These are phyloP conservation scores for Saccharomyces hybrid DNA, from an alignment of 1,139 yeast genomes.

Conservation along the genomic window DNA sequence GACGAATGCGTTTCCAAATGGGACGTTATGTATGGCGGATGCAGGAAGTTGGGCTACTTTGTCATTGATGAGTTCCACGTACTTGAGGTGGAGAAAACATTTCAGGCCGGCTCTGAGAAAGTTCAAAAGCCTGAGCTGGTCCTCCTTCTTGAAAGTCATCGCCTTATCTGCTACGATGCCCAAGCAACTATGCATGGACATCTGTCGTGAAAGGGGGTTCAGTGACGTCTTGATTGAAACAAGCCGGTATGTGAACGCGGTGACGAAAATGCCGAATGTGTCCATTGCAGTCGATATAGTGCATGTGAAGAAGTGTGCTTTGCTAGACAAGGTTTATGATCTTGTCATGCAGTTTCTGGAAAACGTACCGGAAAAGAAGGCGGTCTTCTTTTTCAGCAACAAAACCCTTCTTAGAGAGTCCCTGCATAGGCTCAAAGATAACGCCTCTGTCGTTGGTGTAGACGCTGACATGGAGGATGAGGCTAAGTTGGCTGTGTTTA, in stretches of 20 bases:
- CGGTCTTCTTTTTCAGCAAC: neutral
- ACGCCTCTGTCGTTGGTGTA: neutral
- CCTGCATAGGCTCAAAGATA: neutral
- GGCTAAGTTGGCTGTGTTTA: neutral
- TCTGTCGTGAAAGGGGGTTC: too few relatives aligned
- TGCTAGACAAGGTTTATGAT: neutral
- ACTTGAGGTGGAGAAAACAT: neutral
- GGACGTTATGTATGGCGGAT: too few relatives aligned
- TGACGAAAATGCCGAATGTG: neutral
- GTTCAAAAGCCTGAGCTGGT: neutral
- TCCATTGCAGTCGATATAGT: neutral
- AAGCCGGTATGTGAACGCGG: neutral
- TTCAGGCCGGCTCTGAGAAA: neutral
- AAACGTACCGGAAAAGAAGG: neutral
- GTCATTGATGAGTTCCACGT: neutral
- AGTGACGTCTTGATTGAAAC: too few relatives aligned
- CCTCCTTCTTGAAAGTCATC: neutral
- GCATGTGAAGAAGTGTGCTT: neutral
- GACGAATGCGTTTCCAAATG: neutral
- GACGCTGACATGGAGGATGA: neutral
- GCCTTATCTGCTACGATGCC: neutral
- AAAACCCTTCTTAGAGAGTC: neutral
- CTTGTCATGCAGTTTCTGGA: neutral
- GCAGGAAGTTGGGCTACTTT: neutral
- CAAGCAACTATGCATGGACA: neutral